Evolutionary conservation across 2,329 filamentous ascomycete genomes (phyloP), one percentile per base, ranked within the genome.

Genomic region (Plectosphaerella sp.): DNA sequence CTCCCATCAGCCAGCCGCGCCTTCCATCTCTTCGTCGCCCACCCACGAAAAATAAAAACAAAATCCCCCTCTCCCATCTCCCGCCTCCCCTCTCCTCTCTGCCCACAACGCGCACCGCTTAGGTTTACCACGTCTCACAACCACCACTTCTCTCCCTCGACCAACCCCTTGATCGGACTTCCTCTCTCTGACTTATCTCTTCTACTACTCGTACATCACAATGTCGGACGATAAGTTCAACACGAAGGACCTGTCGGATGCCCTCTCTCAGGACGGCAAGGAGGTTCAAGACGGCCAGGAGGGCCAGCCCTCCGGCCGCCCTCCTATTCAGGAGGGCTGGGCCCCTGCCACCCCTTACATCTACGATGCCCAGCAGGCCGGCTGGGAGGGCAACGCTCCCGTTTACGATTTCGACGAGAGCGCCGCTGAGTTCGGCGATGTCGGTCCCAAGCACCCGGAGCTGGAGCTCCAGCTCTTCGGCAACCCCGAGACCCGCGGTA

Each of bases 391-490:
- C 37, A 80, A 80, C 51, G 86, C 83, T n/a, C 71, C 65, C 0
- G 76, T 88, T 43, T 97, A 97, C 61, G 83, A 92, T 62, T 97
- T 89, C 88, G 78, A 84, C 18, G n/a, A n/a, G 5, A 25, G 35
- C 24, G 37, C 37, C 16, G 91, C 91, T 11, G 90, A 96, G 3
- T 89, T 80, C 59, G 94, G 93, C 2, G 93, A 97, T 41, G 76
- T 99, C 50, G 93, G 87, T 7, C 91, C 91, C 0, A 75, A 74
- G 48, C 80, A 86, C 50, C 73, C 79, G 0, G 80, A 83, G 47
- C 80, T 99, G 0, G 93, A 97, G 73, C 60, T 78, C 8, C 74
- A 87, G 60, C 82, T 99, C 7, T 99, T 95, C 53, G 84, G 84
- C 5, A 67, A 73, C 51, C 76, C 80, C 0, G 70, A 73, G 6